Evolutionary conservation across 345 rosid genomes (phyloP).

Genomic region (Isatis tinctoria): DNA sequence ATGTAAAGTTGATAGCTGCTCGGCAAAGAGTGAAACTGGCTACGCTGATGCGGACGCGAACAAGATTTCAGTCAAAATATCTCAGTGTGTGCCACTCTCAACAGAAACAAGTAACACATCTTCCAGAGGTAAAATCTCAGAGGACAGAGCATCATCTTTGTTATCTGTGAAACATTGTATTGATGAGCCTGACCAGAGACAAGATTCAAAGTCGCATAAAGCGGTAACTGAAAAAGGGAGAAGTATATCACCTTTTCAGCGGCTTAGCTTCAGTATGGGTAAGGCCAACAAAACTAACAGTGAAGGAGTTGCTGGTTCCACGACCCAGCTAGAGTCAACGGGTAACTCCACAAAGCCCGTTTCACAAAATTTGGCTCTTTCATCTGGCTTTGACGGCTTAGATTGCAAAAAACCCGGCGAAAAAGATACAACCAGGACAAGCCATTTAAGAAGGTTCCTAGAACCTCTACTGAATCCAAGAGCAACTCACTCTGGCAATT

Average conservation of each 20-base stretch:
- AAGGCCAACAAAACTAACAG: slow-evolving; percentile 51
- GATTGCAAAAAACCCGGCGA: slow-evolving; percentile 30
- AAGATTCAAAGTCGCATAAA: slow-evolving; percentile 33
- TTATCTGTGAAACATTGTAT: slow-evolving; percentile 2
- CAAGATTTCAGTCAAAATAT: slow-evolving; percentile 34
- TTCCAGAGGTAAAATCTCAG: slow-evolving; percentile 30
- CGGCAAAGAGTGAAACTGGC: slow-evolving; percentile 28
- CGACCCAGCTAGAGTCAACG: slow-evolving; percentile 30
- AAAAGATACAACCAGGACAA: slow-evolving; percentile 53
- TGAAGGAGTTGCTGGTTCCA: slow-evolving; percentile 38
- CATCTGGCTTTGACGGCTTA: slow-evolving; percentile 33
- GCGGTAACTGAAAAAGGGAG: slow-evolving; percentile 49
- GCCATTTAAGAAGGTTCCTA: slow-evolving; percentile 82
- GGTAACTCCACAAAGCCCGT: slow-evolving; percentile 37
- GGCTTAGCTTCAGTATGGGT: slow-evolving; percentile 52
- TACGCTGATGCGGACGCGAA: slow-evolving; percentile 22
- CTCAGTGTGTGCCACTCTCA: slow-evolving; percentile 33
- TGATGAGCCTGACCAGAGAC: slow-evolving; percentile 34
- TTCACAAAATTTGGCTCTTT: slow-evolving; percentile 39
- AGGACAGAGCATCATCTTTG: slow-evolving; percentile 31
- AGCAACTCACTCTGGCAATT: slow-evolving; percentile 30
- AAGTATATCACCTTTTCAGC: slow-evolving; percentile 75
- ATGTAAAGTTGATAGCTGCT: slow-evolving; percentile 35
- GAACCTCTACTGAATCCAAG: slow-evolving; percentile 70
- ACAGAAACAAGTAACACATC: slow-evolving; percentile 32